phyloP scores from a whole-genome alignment of 495 filamentous ascomycete species.

The Xylaria flabelliformis region DNA sequence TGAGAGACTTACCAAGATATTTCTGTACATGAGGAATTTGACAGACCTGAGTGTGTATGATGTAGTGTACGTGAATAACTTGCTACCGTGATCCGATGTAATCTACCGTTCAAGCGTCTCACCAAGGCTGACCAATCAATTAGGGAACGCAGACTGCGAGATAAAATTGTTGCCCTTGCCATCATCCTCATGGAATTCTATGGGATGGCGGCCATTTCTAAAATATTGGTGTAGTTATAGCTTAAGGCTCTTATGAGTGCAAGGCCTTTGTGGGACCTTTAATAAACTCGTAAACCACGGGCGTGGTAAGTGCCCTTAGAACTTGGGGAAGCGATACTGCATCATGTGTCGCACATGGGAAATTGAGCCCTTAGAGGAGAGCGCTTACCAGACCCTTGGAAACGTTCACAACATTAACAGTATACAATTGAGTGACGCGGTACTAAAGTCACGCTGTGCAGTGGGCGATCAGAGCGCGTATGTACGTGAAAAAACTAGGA shows the following conservation, averaged over 20 bases:
- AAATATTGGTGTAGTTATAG: not conserved
- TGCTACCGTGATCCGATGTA: not conserved
- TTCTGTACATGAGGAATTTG: not conserved
- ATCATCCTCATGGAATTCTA: not conserved
- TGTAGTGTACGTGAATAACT: not conserved
- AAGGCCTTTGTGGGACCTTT: not conserved
- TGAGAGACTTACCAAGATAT: not conserved
- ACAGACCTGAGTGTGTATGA: not conserved
- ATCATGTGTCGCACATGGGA: conserved; percentile 1
- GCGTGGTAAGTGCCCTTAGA: not conserved
- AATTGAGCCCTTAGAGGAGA: conserved; percentile 1
- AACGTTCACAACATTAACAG: not conserved
- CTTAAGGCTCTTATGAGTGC: not conserved
- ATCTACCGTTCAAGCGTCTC: not conserved
- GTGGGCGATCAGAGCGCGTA: not conserved
- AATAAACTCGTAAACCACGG: not conserved
- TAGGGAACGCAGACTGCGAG: not conserved
- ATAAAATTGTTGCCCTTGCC: not conserved
- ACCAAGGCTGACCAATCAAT: not conserved
- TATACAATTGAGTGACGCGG: not conserved
- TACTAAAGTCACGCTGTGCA: not conserved
- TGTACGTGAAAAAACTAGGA: not conserved
- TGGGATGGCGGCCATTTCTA: not conserved
- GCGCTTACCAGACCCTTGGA: not conserved
- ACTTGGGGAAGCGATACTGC: conserved; percentile 9